A percentile compares a stretch with the other conserved stretches of the same genome.
phyloP scores from a whole-genome alignment of 148 eudicot species.

The Heliamphora exappendiculata region DNA sequence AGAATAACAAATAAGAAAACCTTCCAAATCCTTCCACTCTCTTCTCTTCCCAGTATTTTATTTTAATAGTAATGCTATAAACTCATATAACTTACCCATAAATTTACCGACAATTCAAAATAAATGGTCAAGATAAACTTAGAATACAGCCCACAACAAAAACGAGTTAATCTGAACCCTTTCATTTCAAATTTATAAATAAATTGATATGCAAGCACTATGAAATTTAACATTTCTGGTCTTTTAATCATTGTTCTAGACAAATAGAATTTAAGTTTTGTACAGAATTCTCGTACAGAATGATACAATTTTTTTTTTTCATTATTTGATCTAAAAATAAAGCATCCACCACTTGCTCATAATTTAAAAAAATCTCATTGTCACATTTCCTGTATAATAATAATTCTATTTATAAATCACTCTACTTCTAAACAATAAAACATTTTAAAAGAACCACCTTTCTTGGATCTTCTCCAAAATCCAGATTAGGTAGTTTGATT shows the following conservation, averaged over 20 bases:
- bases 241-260: no score
- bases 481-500: background rate
- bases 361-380: background rate
- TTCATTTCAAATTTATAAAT: no score
- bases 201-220: no score
- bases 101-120: no score
- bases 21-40: background rate
- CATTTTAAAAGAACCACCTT: constrained; percentile 2
- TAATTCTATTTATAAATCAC: background rate
- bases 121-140: no score
- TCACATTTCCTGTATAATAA: background rate
- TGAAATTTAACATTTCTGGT: no score
- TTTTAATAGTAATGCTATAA: no score
- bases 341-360: background rate
- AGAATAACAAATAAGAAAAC: background rate
- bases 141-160: no score
- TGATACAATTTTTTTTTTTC: background rate
- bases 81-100: no score
- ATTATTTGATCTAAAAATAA: background rate
- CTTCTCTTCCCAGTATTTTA: background rate
- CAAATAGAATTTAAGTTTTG: background rate
- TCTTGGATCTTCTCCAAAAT: constrained; percentile 14
- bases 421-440: background rate
- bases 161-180: no score
- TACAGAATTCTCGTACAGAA: background rate